A percentile compares a stretch with the other conserved stretches of the same genome.
These are phyloP conservation scores for Pseudotulostoma volvatum DNA, from an alignment of 495 filamentous ascomycete genomes.

Conservation along the genomic window DNA sequence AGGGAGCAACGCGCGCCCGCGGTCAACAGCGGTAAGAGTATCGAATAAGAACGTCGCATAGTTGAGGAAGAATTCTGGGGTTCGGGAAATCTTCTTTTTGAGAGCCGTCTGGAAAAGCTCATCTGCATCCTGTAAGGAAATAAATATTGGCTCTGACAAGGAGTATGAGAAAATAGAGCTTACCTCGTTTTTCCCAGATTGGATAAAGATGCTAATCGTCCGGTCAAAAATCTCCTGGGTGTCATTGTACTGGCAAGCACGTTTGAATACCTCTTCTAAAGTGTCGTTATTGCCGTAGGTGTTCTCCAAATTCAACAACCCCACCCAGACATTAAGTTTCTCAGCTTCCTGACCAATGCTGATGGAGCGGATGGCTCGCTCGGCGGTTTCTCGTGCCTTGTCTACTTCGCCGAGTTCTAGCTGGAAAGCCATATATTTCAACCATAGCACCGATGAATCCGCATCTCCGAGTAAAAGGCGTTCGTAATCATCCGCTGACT, in stretches of 20 bases:
- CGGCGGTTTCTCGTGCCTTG: slow-evolving; percentile 72
- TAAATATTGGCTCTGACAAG: slow-evolving; percentile 17
- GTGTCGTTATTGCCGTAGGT: slow-evolving; percentile 73
- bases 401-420: slow-evolving; percentile 74
- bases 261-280: slow-evolving; percentile 77
- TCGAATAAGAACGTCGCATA: slow-evolving; percentile 85
- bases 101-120: slow-evolving; percentile 68
- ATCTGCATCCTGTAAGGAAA: slow-evolving; percentile 57
- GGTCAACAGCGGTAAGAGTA: slow-evolving; percentile 45
- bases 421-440: slow-evolving; percentile 93
- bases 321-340: slow-evolving; percentile 90
- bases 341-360: slow-evolving; percentile 73
- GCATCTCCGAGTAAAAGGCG: slow-evolving; percentile 82
- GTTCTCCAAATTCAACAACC: slow-evolving; percentile 84
- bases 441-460: slow-evolving; percentile 78
- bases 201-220: slow-evolving; percentile 84
- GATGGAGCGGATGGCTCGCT: slow-evolving; percentile 79
- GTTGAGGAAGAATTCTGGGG: slow-evolving; percentile 74
- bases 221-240: slow-evolving; percentile 78
- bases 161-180: slow-evolving; percentile 4
- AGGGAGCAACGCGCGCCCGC: slow-evolving; percentile 63
- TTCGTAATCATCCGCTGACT: slow-evolving; percentile 80
- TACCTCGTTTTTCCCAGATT: slow-evolving; percentile 61
- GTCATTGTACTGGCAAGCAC: slow-evolving; percentile 88
- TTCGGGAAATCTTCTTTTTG: slow-evolving; percentile 71